Evolutionary conservation across 208 protist genomes (phyloP).

Genomic region (Strigomonas culicis): DNA sequence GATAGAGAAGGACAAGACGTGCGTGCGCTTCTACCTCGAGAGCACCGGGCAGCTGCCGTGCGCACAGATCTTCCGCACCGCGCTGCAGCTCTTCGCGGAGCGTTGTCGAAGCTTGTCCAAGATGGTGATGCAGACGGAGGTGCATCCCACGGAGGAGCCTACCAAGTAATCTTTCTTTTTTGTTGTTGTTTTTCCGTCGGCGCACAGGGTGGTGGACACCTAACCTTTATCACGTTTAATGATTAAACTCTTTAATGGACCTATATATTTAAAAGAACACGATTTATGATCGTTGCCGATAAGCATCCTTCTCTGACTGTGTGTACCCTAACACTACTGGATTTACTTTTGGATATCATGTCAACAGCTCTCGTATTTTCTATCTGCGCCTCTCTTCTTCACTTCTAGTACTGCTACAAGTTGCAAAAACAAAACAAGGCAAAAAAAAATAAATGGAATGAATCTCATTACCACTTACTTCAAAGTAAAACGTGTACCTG

Average conservation of each 20-base stretch:
- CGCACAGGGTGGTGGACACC: neutral
- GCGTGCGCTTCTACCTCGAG: constrained; percentile 86
- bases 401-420: neutral
- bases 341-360: too few species aligned
- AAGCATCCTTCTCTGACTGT: too few species aligned
- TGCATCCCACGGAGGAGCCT: constrained; percentile 10
- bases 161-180: neutral
- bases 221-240: neutral
- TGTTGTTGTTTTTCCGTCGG: constrained; percentile 12
- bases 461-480: constrained; percentile 84
- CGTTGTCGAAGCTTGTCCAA: constrained; percentile 63
- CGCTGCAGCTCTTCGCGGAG: constrained; percentile 72
- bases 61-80: constrained; percentile 63
- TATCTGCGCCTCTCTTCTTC: neutral
- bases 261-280: neutral
- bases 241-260: neutral
- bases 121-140: constrained; percentile 70
- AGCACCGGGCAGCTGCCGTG: constrained; percentile 81
- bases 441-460: constrained; percentile 21
- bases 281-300: too few species aligned
- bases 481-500: constrained; percentile 51
- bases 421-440: neutral
- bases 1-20: constrained; percentile 84
- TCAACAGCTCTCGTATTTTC: neutral
- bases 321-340: too few species aligned